phyloP scores from a whole-genome alignment of 176 grass and related monocot species.

The Oropetium thomaeum region DNA sequence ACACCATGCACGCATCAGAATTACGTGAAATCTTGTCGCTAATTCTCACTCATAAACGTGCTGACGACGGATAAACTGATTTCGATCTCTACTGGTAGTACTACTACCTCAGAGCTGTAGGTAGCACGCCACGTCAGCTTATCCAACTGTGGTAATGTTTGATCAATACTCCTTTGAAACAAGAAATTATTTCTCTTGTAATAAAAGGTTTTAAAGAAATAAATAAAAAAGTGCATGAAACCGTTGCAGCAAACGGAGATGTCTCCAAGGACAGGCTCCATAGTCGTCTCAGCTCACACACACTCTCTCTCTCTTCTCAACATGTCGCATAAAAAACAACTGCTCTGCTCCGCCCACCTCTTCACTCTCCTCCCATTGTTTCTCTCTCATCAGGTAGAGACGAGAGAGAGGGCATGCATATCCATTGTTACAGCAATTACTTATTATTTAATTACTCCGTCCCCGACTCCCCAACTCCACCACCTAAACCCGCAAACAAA shows the following conservation, averaged over 20 bases:
- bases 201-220: not conserved
- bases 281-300: too few species aligned
- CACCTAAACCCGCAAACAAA: constrained; percentile 34
- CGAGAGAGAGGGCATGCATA: constrained; percentile 30
- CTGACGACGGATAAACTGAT: too few species aligned
- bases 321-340: not conserved
- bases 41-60: too few species aligned
- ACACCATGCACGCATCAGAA: not conserved
- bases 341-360: not conserved
- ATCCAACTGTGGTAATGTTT: too few species aligned
- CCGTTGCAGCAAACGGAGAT: constrained; percentile 7
- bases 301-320: too few species aligned
- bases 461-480: constrained; percentile 21
- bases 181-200: not conserved
- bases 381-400: not conserved
- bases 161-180: too few species aligned
- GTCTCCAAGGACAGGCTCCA: constrained; percentile 25
- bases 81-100: too few species aligned
- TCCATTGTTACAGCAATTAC: constrained; percentile 50
- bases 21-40: not conserved
- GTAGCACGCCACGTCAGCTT: too few species aligned
- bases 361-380: not conserved
- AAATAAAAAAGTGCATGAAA: constrained; percentile 23
- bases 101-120: too few species aligned
- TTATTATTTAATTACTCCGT: constrained; percentile 51